A percentile compares a stretch with the other conserved stretches of the same genome.
phyloP scores from a whole-genome alignment of 345 rosid species.

The Nasturtium officinale region DNA sequence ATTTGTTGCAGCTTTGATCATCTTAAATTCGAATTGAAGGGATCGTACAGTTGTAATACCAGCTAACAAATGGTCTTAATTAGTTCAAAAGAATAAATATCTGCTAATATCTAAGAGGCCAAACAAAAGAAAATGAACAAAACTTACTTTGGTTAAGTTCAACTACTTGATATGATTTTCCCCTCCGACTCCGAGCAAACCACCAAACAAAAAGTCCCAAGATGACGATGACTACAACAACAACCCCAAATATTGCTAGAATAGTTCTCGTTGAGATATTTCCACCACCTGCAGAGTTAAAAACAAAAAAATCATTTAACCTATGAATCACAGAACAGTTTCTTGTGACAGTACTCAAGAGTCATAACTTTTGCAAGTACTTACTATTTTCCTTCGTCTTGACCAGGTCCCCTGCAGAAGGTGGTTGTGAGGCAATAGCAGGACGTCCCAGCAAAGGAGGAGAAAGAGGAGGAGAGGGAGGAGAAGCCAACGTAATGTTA shows the following conservation, averaged over 20 bases:
- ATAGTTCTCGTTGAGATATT: background rate
- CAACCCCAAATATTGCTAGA: background rate
- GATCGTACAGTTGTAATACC: background rate
- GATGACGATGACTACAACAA: background rate
- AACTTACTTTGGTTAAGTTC: constrained; percentile 8
- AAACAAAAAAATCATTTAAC: background rate
- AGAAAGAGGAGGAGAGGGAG: background rate
- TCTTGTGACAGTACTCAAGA: background rate
- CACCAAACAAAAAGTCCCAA: background rate
- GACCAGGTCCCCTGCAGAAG: background rate
- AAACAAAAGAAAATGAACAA: background rate
- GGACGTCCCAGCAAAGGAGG: background rate
- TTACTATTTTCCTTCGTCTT: background rate
- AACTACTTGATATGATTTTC: background rate
- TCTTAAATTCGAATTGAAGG: background rate
- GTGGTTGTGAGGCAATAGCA: background rate
- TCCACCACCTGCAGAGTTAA: background rate
- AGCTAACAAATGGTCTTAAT: background rate
- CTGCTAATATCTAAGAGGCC: background rate
- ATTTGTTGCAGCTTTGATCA: background rate
- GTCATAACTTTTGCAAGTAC: background rate
- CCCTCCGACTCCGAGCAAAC: background rate
- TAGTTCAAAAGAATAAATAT: background rate
- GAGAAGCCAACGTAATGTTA: background rate
- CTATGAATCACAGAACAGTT: background rate